A percentile compares a stretch with the other conserved stretches of the same genome.
Evolutionary conservation across 805 yeast genomes (phyloP).

Genomic region (Candida silvicultrix): DNA sequence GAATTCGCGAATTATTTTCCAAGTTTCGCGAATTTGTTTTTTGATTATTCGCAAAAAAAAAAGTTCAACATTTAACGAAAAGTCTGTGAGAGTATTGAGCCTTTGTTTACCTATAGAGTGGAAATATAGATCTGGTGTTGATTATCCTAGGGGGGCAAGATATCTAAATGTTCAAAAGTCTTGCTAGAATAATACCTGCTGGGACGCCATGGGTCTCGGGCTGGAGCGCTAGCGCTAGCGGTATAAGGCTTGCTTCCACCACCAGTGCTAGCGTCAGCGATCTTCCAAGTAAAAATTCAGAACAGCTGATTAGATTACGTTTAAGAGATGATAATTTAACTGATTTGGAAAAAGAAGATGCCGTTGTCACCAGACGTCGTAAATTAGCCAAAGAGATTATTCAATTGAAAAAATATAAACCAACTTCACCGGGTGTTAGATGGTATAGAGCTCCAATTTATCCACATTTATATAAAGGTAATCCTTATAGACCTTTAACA

Average conservation of each 20-base stretch:
- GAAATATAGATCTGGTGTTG: no score
- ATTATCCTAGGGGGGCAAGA: no score
- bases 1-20: background rate
- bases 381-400: conserved; percentile 67
- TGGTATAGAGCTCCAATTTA: conserved; percentile 88
- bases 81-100: no score
- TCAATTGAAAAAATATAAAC: conserved; percentile 67
- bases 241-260: background rate
- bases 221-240: background rate
- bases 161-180: background rate
- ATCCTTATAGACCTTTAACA: conserved; percentile 74
- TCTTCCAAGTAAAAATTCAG: background rate
- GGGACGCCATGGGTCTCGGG: background rate
- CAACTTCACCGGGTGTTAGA: conserved; percentile 79
- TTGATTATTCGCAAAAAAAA: no score
- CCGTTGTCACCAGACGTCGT: conserved; percentile 61
- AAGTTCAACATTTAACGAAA: background rate
- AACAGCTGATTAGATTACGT: conserved; percentile 27
- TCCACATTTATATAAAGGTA: conserved; percentile 80
- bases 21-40: background rate
- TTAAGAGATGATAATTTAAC: conserved; percentile 47
- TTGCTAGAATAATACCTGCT: background rate
- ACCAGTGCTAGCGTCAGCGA: no score
- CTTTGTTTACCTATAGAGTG: no score
- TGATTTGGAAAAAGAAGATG: conserved; percentile 76